Evolutionary conservation across 805 yeast species (phyloP), one percentile per base, ranked within the genome.

Genomic region (Blastobotrys mokoenaii): DNA sequence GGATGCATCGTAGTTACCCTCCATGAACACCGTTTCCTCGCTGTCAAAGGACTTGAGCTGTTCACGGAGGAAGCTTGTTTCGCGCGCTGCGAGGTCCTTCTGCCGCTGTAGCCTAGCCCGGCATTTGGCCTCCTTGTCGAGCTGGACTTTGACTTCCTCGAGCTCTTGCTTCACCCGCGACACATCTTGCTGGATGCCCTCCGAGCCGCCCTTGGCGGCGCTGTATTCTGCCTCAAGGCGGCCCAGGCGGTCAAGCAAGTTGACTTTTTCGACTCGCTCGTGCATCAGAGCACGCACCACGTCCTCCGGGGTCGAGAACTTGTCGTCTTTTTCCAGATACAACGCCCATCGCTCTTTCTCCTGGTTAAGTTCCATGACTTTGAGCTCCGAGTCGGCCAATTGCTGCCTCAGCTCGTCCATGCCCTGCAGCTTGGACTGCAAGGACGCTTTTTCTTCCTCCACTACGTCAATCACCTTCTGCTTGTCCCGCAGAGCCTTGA

Each of bases 41-140:
- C 59, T 58, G 47, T 76, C 80, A 39, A 75, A 57, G 27, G 70
- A 71, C 44, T 77, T 72, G 42, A 82, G 58, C 59, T 79, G 81
- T 35, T 68, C 69, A 47, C 83, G 67, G 44, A 83, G 62, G 46
- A 79, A 70, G 44, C 70, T 75, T 25, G 79, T 71, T 55, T 83
- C 89, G 49, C 75, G 77, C 18, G 65, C 55, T n/a, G 80, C 73
- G 37, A 82, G 63, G 2, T 65, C 55, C 43, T 70, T 70, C 46
- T 79, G 80, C 44, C 74, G 72, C 41, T 76, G 76, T 4, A 75
- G 57, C 45, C 79, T 47, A 1, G 48, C 52, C 44, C 29, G 58
- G 36, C 15, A 52, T 40, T 53, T 66, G 60, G 53, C 72, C 54
- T 64, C 77, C 45, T 55, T 73, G 56, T 59, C 65, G 17, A 59